Evolutionary conservation across 2,329 filamentous ascomycete species (phyloP).

Genomic region (Fusarium sp.): DNA sequence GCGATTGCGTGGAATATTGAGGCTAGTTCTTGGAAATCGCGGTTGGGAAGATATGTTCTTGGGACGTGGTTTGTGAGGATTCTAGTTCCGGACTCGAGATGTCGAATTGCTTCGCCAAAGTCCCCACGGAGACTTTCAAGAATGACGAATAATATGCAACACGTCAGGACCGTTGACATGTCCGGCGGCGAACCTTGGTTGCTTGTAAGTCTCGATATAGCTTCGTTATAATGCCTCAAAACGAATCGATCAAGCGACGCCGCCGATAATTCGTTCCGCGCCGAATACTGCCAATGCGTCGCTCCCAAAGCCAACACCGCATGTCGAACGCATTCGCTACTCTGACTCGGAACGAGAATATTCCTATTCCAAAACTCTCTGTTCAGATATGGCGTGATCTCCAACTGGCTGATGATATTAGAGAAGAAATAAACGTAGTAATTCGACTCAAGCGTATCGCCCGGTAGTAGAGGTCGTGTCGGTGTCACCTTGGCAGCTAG

Average conservation of each 20-base stretch:
- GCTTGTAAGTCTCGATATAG: neutral
- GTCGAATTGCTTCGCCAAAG: slow-evolving; percentile 3
- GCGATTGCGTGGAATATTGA: slow-evolving; percentile 1
- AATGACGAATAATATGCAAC: slow-evolving; percentile 1
- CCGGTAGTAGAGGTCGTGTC: neutral
- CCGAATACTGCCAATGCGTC: neutral
- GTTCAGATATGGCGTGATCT: neutral
- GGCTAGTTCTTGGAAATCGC: neutral
- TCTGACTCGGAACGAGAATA: neutral
- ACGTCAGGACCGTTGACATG: neutral
- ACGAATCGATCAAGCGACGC: neutral
- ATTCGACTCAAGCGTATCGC: neutral
- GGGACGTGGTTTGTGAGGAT: neutral
- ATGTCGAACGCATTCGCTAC: neutral
- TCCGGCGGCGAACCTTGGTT: neutral
- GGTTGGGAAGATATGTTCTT: neutral
- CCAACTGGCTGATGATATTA: neutral
- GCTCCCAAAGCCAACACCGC: neutral
- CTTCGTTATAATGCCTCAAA: neutral
- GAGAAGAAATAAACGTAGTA: slow-evolving; percentile 13
- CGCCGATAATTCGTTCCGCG: rapidly evolving
- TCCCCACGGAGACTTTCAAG: slow-evolving; percentile 4
- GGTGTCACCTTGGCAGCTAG: neutral
- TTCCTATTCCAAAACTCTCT: neutral
- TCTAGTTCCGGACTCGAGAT: slow-evolving; percentile 1